phyloP scores from a whole-genome alignment of 2,329 filamentous ascomycete species.

The Leptosphaerulina australis region DNA sequence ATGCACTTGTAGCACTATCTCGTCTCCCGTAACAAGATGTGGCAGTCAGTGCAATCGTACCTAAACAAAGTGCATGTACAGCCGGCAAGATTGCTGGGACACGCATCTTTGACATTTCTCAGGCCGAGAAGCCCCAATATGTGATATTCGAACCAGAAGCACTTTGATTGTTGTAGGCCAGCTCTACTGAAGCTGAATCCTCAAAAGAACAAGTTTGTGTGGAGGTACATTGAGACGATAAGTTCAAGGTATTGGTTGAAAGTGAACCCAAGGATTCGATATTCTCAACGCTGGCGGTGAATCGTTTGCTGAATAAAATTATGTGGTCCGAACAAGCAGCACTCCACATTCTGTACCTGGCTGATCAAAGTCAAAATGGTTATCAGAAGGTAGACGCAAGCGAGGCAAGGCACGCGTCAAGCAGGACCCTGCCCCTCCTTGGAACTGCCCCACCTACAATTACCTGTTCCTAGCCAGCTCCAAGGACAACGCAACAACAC shows the following conservation, averaged over 20 bases:
- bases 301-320: neutral
- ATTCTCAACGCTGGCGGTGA: conserved; percentile 6
- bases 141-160: conserved; percentile 29
- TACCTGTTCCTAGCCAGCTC: conserved; percentile 16
- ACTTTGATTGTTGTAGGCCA: conserved; percentile 41
- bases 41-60: conserved; percentile 13
- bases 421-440: conserved; percentile 8
- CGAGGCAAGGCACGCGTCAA: conserved; percentile 10
- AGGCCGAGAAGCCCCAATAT: conserved; percentile 43
- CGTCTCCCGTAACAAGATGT: conserved; percentile 19
- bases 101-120: conserved; percentile 47
- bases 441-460: conserved; percentile 18
- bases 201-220: conserved; percentile 28
- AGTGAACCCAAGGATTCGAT: conserved; percentile 21
- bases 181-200: conserved; percentile 25
- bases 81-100: conserved; percentile 40
- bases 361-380: neutral
- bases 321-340: neutral
- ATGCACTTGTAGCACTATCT: conserved; percentile 18
- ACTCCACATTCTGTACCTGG: neutral
- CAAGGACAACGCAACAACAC: conserved; percentile 15
- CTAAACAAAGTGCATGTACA: conserved; percentile 32
- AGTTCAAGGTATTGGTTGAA: conserved; percentile 29
- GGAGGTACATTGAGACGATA: conserved; percentile 39
- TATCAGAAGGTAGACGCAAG: conserved; percentile 1